Base-by-base conservation (phyloP, 495 filamentous ascomycete species). In the Lasiosphaeria miniovina region DNA sequence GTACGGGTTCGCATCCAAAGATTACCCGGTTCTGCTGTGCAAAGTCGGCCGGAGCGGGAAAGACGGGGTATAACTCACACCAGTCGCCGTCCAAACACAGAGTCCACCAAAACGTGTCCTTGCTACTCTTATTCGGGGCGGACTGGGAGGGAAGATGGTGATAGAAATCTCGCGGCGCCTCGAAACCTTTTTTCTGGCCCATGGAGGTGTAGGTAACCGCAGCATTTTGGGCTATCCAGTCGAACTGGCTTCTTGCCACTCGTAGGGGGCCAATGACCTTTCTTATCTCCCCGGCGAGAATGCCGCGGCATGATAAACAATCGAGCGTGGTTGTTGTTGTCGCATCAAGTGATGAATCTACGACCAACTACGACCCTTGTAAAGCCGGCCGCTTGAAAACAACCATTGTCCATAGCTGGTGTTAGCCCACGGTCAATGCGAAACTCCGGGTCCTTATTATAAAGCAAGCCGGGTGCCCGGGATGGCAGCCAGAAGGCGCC, bases 21-120 rank as follows among this genome's bases (percentile, higher is more conserved):
- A 53, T 6, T 6, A 53, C 32, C 0, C 51, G 51, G 10, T 7
- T 0, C 15, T 53, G 32, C 15, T 8, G 8, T 8, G 7, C 51
- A 53, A 12, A 53, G 4, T 53, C 51, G 7, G 51, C 51, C 11
- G 51, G 51, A 1, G 51, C 51, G 33, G 51, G 51, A 46, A 46
- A 46, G 34, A 35, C 15, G 43, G 43, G 7, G 5, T 34, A 4
- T n/a, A 12, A 2, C 12, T 35, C 33, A 9, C 6, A 7, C 34
- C 24, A 36, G 15, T 53, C 51, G 34, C 24, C 34, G 51, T 53
- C 51, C 36, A 53, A 8, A 53, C 51, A 53, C 24, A 53, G 51
- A 15, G 51, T 36, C 51, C 51, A 3, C 51, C 51, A 53, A 8
- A 53, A 36, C 14, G 11, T 14, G 4, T 53, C 51, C 51, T 34